phyloP scores from a whole-genome alignment of 106 monocot species.

The Dactylorhiza incarnata region DNA sequence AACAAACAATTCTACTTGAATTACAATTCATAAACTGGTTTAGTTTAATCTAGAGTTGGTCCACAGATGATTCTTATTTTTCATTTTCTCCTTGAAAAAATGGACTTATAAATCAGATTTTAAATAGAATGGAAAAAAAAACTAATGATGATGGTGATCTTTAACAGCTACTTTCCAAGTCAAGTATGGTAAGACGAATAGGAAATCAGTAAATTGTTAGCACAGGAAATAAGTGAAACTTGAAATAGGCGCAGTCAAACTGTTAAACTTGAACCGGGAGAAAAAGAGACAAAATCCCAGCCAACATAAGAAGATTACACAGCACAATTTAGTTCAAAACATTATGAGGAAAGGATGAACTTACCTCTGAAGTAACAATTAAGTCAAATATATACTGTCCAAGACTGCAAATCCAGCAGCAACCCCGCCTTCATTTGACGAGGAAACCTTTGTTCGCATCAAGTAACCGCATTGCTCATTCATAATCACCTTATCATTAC shows the following conservation, averaged over 20 bases:
- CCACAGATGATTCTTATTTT: too few species aligned
- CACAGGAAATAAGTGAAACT: background rate
- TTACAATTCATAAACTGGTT: too few species aligned
- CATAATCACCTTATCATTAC: conserved; percentile 72
- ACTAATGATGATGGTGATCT: too few species aligned
- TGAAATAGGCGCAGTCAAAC: background rate
- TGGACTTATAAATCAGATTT: too few species aligned
- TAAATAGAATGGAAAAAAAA: too few species aligned
- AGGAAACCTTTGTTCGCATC: conserved; percentile 83
- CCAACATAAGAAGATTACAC: background rate
- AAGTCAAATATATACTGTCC: conserved; percentile 75
- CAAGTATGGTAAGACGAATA: background rate
- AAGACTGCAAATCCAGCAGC: conserved; percentile 82
- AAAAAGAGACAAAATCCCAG: background rate
- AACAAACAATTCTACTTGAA: too few species aligned
- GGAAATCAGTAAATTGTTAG: background rate
- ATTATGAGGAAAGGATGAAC: background rate
- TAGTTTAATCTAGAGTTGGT: too few species aligned
- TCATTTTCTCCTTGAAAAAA: too few species aligned
- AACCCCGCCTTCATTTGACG: conserved; percentile 91
- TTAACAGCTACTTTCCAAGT: background rate
- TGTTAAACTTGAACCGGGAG: background rate
- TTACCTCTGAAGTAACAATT: conserved; percentile 3
- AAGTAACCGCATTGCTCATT: conserved; percentile 76
- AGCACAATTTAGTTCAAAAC: too few species aligned